phyloP scores from a whole-genome alignment of 176 grass and related monocot species.

The Juncus effusus region DNA sequence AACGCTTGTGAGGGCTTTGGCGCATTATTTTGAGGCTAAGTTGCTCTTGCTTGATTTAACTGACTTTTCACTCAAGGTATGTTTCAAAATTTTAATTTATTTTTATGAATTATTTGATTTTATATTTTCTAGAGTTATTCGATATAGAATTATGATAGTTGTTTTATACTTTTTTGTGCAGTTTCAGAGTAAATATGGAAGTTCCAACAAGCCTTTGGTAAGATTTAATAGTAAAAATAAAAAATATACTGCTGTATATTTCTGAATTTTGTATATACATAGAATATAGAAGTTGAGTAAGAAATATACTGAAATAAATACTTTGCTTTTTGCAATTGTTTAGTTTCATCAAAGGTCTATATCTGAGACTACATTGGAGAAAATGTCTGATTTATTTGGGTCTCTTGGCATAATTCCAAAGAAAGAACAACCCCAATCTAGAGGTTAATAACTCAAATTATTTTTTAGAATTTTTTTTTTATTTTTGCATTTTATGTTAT shows the following conservation, averaged over 20 bases:
- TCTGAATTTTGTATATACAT: background rate
- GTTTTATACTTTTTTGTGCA: slow-evolving; percentile 24
- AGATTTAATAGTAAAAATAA: slow-evolving; percentile 16
- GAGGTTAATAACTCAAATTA: slow-evolving; percentile 26
- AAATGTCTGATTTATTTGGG: slow-evolving; percentile 64
- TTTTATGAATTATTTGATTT: no score
- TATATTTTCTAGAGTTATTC: no score
- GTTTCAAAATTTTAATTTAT: background rate
- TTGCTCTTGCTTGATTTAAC: slow-evolving; percentile 70
- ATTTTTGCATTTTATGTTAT: slow-evolving; percentile 9
- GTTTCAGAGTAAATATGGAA: slow-evolving; percentile 93
- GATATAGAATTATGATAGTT: background rate
- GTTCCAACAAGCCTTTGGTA: slow-evolving; percentile 52
- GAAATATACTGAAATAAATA: slow-evolving; percentile 1
- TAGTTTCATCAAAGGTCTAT: slow-evolving; percentile 55
- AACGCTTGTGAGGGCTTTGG: slow-evolving; percentile 68
- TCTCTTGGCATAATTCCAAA: slow-evolving; percentile 55
- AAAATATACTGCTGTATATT: background rate
- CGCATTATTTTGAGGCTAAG: slow-evolving; percentile 62
- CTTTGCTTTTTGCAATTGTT: slow-evolving; percentile 11
- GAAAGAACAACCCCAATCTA: slow-evolving; percentile 51
- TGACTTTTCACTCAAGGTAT: slow-evolving; percentile 62
- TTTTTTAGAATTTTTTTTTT: slow-evolving; percentile 8
- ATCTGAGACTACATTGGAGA: slow-evolving; percentile 56
- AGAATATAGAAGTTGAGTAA: no score